Evolutionary conservation across 75 land plant genomes (phyloP), one percentile per base, ranked within the genome.

Genomic region (Pinus taeda): DNA sequence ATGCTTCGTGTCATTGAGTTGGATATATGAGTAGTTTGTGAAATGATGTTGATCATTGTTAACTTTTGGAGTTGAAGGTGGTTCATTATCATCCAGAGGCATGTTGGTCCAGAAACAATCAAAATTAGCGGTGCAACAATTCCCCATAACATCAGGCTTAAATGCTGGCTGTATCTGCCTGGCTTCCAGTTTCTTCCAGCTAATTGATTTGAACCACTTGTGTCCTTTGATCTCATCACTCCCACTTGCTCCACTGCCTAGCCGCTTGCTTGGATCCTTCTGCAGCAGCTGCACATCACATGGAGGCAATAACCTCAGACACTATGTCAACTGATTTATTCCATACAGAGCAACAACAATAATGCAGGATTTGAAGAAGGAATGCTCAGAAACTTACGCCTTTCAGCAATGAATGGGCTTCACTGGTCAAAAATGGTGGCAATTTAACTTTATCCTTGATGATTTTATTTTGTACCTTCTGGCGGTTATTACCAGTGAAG

Each of bases 151-250:
- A 60, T 78, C 83, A 0, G 98, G 98, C 22, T 81, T 79, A 73
- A 96, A 96, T 73, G 87, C 85, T 9, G 98, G 98, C 37, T 92
- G 83, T 20, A 96, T 86, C 61, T 87, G 80, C 20, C 94, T 73
- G 8, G 80, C 85, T 42, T 96, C 96, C 70, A 93, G 79, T 71
- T 90, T 96, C 75, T 77, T 90, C 98, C 98, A 96, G 87, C 90
- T 91, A 60, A 96, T 91, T 15, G 83, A 74, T 74, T 91, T 93
- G 86, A 96, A 96, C 98, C 98, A 96, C 76, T 90, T 96, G 80
- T 93, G 98, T 37, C 78, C 74, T 79, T 90, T 96, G 15, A 96
- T 93, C 64, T 96, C 96, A 13, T 93, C 86, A 66, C 88, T 87
- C 12, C 93, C 95, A 61, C 29, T 84, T 22, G 85, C 69, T 13